Evolutionary conservation across 768 basidiomycete genomes (phyloP), one percentile per base, ranked within the genome.

Genomic region (Boletus speciosus): DNA sequence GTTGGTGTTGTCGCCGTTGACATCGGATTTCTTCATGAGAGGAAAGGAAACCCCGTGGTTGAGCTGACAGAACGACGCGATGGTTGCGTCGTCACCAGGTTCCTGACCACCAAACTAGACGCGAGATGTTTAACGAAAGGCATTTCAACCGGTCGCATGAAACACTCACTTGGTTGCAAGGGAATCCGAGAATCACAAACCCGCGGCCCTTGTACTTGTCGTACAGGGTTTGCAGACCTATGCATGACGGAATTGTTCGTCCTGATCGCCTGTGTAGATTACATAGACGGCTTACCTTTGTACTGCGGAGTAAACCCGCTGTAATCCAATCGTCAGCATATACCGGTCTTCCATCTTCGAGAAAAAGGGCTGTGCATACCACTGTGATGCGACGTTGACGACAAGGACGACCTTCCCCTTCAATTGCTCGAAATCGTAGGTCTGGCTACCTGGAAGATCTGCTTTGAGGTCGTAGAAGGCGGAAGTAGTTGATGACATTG

Each of bases 41-140:
- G 91, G 91, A 78, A 96, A 96, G 7, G 82, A 83, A 27, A 98
- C 93, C 16, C 91, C 91, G 67, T 94, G 85, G 76, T 94, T 96
- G 57, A 83, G 64, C 47, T 81, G 74, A 74, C 91, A 93, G 71
- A 88, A 90, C 64, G 83, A 75, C 19, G 76, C 78, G 61, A 95
- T 88, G 40, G 80, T 79, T n/a, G 78, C 78, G 62, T 95, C 92
- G 32, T 80, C 76, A n/a, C 80, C 86, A 0, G 93, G 93, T 63
- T 95, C 93, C 73, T 95, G 93, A 0, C 81, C 80, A 51, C 84
- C 89, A 63, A 96, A 95, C 85, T 95, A 58, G 19, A 44, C 9
- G 31, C 15, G 19, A 35, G 19, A 44, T 16, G 40, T n/a, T 50
- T 5, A 46, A 37, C 27, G 35, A 34, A n/a, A 21, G 10, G n/a